A percentile compares a stretch with the other conserved stretches of the same genome.
Evolutionary conservation across 2,329 filamentous ascomycete species (phyloP).

Genomic region (Exophiala viscosa): DNA sequence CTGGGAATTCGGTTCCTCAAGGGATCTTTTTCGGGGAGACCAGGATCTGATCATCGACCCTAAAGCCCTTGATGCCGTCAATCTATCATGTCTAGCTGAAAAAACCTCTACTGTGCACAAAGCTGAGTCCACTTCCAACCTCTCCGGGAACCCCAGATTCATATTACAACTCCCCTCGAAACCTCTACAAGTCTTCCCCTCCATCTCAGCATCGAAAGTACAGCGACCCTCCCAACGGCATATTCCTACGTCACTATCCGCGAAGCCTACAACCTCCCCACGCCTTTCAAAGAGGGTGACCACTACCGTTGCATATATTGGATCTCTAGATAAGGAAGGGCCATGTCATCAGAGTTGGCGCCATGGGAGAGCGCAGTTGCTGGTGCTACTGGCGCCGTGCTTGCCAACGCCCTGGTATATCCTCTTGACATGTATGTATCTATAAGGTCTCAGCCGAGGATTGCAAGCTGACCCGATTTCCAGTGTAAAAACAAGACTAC

Average conservation of each 20-base stretch:
- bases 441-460: background rate
- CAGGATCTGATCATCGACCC: slow-evolving; percentile 12
- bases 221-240: too few species aligned
- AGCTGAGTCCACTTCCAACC: background rate
- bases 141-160: background rate
- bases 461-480: slow-evolving; percentile 4
- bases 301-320: background rate
- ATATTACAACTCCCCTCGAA: background rate
- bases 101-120: background rate
- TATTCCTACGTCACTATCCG: too few species aligned
- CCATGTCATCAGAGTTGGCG: slow-evolving; percentile 64
- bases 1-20: slow-evolving; percentile 1
- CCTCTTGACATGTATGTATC: slow-evolving; percentile 83
- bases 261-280: too few species aligned
- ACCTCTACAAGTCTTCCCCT: too few species aligned
- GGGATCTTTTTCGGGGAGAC: slow-evolving; percentile 17
- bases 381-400: slow-evolving; percentile 84
- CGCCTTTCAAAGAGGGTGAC: too few species aligned
- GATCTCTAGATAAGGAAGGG: background rate
- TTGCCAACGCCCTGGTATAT: slow-evolving; percentile 94
- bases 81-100: background rate
- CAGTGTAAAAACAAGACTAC: slow-evolving; percentile 92
- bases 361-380: slow-evolving; percentile 92
- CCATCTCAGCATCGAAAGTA: too few species aligned
- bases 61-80: background rate